Conservation (phyloP, 1,284 basidiomycete species). For the Moesziomyces aphidis region DNA sequence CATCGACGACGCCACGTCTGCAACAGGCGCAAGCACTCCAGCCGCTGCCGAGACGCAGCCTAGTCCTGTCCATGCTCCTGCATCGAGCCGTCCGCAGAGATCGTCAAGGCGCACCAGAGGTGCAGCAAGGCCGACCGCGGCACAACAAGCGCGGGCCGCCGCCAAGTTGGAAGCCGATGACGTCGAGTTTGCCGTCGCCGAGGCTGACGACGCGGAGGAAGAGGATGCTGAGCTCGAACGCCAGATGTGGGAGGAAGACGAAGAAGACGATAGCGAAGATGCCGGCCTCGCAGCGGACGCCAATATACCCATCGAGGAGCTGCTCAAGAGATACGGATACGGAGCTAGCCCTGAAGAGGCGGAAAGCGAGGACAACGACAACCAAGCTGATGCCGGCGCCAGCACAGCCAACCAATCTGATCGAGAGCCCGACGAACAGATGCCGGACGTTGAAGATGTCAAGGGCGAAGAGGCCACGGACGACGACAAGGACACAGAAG, state of each 20-base stretch:
- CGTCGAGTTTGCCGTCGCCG: slow-evolving; percentile 24
- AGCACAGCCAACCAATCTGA: slow-evolving; percentile 2
- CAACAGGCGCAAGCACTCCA: neutral
- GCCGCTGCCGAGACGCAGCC: neutral
- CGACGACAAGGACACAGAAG: slow-evolving; percentile 13
- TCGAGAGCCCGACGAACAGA: neutral
- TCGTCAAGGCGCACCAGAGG: slow-evolving; percentile 18
- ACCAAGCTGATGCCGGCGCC: slow-evolving; percentile 19
- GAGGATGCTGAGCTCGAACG: slow-evolving; percentile 65
- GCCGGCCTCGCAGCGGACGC: slow-evolving; percentile 71
- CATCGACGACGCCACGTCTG: neutral
- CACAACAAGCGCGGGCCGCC: slow-evolving; percentile 14
- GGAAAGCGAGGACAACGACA: slow-evolving; percentile 33
- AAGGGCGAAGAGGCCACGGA: slow-evolving; percentile 10
- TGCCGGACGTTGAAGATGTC: neutral
- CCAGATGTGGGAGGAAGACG: slow-evolving; percentile 64
- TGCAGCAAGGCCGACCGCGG: neutral
- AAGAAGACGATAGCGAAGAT: slow-evolving; percentile 70
- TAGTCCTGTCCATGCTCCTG: neutral
- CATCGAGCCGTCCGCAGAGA: neutral
- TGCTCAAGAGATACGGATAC: slow-evolving; percentile 71
- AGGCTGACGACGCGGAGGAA: slow-evolving; percentile 47
- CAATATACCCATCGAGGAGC: slow-evolving; percentile 72
- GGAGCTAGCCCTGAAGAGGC: slow-evolving; percentile 21
- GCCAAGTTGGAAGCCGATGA: slow-evolving; percentile 31